phyloP scores from a whole-genome alignment of 176 grass and related monocot species.

The Eremochloa ophiuroides region DNA sequence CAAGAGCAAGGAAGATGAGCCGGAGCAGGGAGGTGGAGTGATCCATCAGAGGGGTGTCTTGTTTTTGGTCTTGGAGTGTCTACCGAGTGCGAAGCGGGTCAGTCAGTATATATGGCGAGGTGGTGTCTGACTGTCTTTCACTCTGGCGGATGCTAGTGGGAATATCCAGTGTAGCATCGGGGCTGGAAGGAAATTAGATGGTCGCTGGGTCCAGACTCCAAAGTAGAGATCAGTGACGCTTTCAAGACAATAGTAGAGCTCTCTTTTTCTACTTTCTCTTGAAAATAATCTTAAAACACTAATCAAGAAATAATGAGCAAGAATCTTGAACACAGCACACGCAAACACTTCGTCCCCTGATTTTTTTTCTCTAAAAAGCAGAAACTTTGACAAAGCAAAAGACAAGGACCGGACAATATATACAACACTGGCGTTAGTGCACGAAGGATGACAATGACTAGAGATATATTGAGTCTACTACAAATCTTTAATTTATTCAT shows the following conservation, averaged over 20 bases:
- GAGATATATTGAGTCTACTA: too few species aligned
- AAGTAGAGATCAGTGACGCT: not conserved
- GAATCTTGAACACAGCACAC: not conserved
- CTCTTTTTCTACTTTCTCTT: not conserved
- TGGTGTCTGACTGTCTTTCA: too few species aligned
- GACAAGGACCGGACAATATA: too few species aligned
- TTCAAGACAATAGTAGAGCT: not conserved
- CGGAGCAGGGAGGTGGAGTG: slow-evolving; percentile 56
- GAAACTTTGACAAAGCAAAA: not conserved
- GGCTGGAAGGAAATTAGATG: too few species aligned
- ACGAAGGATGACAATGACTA: too few species aligned
- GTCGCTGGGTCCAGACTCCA: too few species aligned
- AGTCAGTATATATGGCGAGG: not conserved
- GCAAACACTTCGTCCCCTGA: not conserved
- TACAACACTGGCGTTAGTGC: too few species aligned
- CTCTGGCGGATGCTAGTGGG: too few species aligned
- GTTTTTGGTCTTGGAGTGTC: not conserved
- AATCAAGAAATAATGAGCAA: not conserved
- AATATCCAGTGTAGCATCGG: too few species aligned
- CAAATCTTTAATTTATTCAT: too few species aligned
- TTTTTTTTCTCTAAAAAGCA: not conserved
- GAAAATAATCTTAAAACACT: not conserved
- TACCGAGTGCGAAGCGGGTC: not conserved
- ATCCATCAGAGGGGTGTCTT: slow-evolving; percentile 23
- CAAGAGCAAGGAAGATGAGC: slow-evolving; percentile 55